Evolutionary conservation across 805 yeast species (phyloP), one percentile per base, ranked within the genome.

Genomic region (Lipomyces mesembrius): DNA sequence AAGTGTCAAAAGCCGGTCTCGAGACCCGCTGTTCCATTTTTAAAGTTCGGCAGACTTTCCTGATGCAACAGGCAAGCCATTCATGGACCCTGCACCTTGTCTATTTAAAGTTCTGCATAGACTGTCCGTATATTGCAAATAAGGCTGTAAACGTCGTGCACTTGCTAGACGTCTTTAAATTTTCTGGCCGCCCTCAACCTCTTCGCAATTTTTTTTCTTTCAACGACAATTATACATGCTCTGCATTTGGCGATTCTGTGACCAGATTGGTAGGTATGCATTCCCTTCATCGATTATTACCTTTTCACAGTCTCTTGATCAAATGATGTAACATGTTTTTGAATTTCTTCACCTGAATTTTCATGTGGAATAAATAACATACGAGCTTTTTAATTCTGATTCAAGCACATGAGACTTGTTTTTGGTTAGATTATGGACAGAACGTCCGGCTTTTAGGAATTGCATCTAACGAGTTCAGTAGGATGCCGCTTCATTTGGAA

Each of bases 331-430:
- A 77, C 72, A 76, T 72, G 70, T 74, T 69, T 57, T 71, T 74
- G 81, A 79, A 79, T 78, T 79, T 79, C 81, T 78, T 79, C 81
- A 77, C 73, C 81, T 75, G 81, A 79, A 77, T 57, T 35, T 46
- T 65, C 68, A 55, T 74, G 77, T 74, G 76, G 76, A 74, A 77
- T 17, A 35, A 77, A 65, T 66, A 74, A 74, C 72, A 69, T 67
- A 64, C 74, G 82, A 79, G 82, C 82, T 79, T 79, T 79, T 79
- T 79, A 79, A 79, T 80, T 77, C 82, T 79, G 82, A 79, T 67
- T 54, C 35, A 8, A 3, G 20, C 22, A n/a, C 49, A n/a, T 17
- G 49, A 43, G 49, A 43, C 2, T 51, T n/a, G 46, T 46, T 22
- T 29, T 6, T 57, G 14, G 22, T 27, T 17, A 43, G 11, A 5